Conservation (phyloP, 202 grass and related monocot genomes). For the Brachypodium distachyon region DNA sequence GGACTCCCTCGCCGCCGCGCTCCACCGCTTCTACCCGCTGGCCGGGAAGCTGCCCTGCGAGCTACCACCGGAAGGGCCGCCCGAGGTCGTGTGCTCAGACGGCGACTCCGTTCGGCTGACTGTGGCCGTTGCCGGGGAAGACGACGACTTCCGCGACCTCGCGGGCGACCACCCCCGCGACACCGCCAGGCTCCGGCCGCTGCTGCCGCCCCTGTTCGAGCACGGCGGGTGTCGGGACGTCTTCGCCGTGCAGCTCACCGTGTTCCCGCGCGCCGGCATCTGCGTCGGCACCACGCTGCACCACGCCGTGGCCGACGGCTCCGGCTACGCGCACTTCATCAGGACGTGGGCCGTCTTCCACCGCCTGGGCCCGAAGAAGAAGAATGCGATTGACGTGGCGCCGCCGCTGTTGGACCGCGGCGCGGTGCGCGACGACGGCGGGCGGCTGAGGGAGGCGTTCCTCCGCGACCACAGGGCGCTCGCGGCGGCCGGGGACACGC, state of each 20-base stretch:
- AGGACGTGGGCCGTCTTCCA: constrained; percentile 26
- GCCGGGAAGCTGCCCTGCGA: background rate
- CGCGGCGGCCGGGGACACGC: background rate
- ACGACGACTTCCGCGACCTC: constrained; percentile 35
- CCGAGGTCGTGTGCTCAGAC: constrained; percentile 18
- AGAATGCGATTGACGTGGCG: background rate
- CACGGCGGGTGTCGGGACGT: background rate
- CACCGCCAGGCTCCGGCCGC: constrained; percentile 1
- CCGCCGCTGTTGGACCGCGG: constrained; percentile 25
- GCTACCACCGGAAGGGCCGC: background rate
- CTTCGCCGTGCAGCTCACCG: constrained; percentile 31
- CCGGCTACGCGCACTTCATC: constrained; percentile 47
- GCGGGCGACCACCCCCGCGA: constrained; percentile 30
- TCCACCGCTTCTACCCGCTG: constrained; percentile 36
- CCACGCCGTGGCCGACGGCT: constrained; percentile 50
- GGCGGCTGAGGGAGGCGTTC: constrained; percentile 10
- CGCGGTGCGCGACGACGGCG: constrained; percentile 19
- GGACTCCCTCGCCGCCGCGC: constrained; percentile 5
- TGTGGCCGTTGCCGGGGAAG: constrained; percentile 13
- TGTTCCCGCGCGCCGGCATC: constrained; percentile 31
- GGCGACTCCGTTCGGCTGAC: constrained; percentile 9
- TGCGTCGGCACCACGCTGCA: constrained; percentile 49
- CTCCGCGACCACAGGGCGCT: constrained; percentile 14
- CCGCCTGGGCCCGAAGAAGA: background rate
- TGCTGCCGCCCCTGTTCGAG: constrained; percentile 25